Evolutionary conservation across 495 filamentous ascomycete genomes (phyloP).

Genomic region (Aspergillus sclerotiicarbonarius): DNA sequence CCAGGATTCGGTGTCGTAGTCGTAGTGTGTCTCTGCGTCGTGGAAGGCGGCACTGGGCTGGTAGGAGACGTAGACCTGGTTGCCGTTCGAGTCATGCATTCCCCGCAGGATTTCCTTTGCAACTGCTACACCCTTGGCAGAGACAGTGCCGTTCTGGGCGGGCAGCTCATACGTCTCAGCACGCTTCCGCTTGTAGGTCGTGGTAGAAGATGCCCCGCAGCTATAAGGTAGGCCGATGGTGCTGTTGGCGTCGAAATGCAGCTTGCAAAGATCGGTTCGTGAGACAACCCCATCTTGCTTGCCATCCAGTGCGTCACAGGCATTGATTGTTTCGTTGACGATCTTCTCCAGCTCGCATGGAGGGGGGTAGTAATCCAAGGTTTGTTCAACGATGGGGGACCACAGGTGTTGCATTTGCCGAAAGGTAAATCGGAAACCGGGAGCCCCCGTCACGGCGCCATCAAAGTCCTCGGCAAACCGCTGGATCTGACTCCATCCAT

Average conservation of each 20-base stretch:
- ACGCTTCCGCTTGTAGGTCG: too few species aligned
- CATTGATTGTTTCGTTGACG: slow-evolving; percentile 58
- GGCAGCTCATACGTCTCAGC: slow-evolving; percentile 21
- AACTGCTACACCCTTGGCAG: slow-evolving; percentile 36
- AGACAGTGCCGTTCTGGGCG: slow-evolving; percentile 45
- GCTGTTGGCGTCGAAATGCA: slow-evolving; percentile 35
- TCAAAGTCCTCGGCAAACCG: slow-evolving; percentile 46
- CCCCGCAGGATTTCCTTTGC: slow-evolving; percentile 42
- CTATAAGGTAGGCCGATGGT: slow-evolving; percentile 44
- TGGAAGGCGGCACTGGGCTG: slow-evolving; percentile 37
- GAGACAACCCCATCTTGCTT: slow-evolving; percentile 47
- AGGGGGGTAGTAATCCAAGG: slow-evolving; percentile 71
- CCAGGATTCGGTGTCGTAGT: slow-evolving; percentile 36
- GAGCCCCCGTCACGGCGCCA: slow-evolving; percentile 45
- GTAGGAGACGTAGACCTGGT: slow-evolving; percentile 46
- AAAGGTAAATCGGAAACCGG: slow-evolving; percentile 11
- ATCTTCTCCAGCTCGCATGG: slow-evolving; percentile 79
- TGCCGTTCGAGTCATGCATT: slow-evolving; percentile 40
- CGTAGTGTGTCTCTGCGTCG: slow-evolving; percentile 43
- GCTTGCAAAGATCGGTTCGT: slow-evolving; percentile 47
- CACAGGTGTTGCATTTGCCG: neutral
- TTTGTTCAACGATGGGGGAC: slow-evolving; percentile 70
- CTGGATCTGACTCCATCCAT: slow-evolving; percentile 50
- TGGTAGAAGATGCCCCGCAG: slow-evolving; percentile 20
- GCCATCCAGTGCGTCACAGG: slow-evolving; percentile 51